Evolutionary conservation across 805 yeast species (phyloP), one percentile per base, ranked within the genome.

Genomic region (Priceomyces fermenticarens): DNA sequence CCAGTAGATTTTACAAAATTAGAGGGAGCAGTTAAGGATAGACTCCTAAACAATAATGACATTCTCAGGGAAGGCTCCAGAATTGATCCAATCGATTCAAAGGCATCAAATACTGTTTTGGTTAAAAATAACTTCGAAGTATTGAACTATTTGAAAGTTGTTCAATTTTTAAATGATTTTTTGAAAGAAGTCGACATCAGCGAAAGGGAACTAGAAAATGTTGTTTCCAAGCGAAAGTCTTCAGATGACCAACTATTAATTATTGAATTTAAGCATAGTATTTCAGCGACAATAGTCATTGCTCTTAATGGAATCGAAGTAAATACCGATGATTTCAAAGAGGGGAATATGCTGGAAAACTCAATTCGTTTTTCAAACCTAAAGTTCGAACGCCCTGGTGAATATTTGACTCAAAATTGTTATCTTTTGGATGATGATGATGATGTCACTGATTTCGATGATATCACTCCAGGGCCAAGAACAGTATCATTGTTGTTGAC

Each of bases 211-310:
- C 51, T 49, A 8, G 61, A 52, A 35, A 67, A 60, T 44, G 67
- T 57, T 27, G 65, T 60, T 15, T 46, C 46, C 39, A 68, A 57
- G 49, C 56, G 57, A 47, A 74, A 47, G 49, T 59, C 55, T 31
- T 72, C 53, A 25, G 69, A 71, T 35, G 64, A 65, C 33, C 54
- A 55, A 30, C 58, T 54, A 4, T 57, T 80, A 33, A 61, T 81
- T 2, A 52, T 85, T 8, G 81, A 77, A 46, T 73, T 85, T 39
- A 63, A 72, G 9, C 72, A 70, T 29, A 61, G 75, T 33, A 60
- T 65, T 14, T 65, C 76, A 36, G 83, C 91, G 0, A 83, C 91
- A 0, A 56, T 77, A 0, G 65, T 77, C 0, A 58, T 70, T 15
- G 67, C 79, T 2, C 56, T 83, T 20, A 61, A 67, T 40, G 65